Evolutionary conservation across 352 stramenopile species (phyloP).

Genomic region (Globisporangium takayamanum): DNA sequence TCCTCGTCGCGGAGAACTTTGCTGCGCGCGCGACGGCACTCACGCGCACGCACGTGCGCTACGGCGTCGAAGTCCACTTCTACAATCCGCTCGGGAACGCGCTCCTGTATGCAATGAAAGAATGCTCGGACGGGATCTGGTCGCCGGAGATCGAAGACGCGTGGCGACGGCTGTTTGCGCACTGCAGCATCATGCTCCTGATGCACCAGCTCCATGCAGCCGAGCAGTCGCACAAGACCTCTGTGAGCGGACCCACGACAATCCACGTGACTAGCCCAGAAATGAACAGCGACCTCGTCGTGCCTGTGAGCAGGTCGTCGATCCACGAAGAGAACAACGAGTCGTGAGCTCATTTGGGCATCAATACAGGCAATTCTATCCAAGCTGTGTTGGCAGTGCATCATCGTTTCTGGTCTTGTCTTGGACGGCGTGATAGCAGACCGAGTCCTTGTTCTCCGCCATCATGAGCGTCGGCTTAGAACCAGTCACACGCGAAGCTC

Average conservation of each 20-base stretch:
- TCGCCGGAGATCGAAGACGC: slow-evolving; percentile 31
- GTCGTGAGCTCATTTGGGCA: too few relatives aligned
- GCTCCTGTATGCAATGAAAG: slow-evolving; percentile 74
- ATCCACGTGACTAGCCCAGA: background rate
- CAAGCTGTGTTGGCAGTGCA: background rate
- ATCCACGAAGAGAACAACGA: slow-evolving; percentile 7
- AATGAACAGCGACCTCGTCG: background rate
- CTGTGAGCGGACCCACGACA: slow-evolving; percentile 1
- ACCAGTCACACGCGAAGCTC: too few relatives aligned
- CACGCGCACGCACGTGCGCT: slow-evolving; percentile 71
- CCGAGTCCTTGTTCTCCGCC: too few relatives aligned
- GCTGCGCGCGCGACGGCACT: slow-evolving; percentile 56
- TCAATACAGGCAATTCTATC: too few relatives aligned
- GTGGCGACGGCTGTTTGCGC: slow-evolving; percentile 33
- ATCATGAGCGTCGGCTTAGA: too few relatives aligned
- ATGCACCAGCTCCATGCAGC: slow-evolving; percentile 17
- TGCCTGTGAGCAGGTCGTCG: background rate
- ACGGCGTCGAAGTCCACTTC: slow-evolving; percentile 79
- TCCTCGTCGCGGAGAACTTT: slow-evolving; percentile 44
- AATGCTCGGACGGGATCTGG: slow-evolving; percentile 32
- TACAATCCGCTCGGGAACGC: slow-evolving; percentile 88
- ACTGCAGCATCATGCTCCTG: slow-evolving; percentile 34
- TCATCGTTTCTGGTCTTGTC: too few relatives aligned
- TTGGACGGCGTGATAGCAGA: too few relatives aligned
- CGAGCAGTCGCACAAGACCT: slow-evolving; percentile 3